phyloP scores from a whole-genome alignment of 2,329 filamentous ascomycete species.

The Botrytis deweyae region DNA sequence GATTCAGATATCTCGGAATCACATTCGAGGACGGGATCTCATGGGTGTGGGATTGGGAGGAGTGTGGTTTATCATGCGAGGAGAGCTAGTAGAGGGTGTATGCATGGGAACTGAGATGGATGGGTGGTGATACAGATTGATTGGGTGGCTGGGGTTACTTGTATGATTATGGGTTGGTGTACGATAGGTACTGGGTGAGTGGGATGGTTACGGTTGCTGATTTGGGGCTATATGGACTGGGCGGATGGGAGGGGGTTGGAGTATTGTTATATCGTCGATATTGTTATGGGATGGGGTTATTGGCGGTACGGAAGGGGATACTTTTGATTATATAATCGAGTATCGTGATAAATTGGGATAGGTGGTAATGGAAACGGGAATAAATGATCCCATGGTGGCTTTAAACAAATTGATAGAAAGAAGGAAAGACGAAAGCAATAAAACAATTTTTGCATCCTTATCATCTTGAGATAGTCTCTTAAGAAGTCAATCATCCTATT shows the following conservation, averaged over 20 bases:
- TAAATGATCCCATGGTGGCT: not conserved
- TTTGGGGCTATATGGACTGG: not conserved
- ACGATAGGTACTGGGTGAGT: not conserved
- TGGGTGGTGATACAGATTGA: not conserved
- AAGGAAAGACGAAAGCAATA: not conserved
- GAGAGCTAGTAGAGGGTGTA: constrained; percentile 31
- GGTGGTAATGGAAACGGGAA: not conserved
- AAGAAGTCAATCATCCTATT: not conserved
- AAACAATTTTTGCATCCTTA: not conserved
- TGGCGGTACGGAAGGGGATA: not conserved
- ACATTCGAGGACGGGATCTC: constrained; percentile 28
- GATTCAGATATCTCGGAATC: constrained; percentile 23
- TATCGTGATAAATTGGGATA: not conserved
- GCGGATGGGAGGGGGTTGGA: not conserved
- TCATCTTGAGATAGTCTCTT: not conserved
- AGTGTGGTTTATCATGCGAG: constrained; percentile 33
- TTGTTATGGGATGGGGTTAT: not conserved
- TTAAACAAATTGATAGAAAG: not conserved
- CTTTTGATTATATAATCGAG: not conserved
- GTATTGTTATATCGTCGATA: not conserved
- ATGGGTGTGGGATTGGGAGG: constrained; percentile 31
- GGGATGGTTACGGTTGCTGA: not conserved
- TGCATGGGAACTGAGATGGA: constrained; percentile 8
- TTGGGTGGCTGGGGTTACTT: not conserved
- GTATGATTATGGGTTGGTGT: constrained; percentile 17